phyloP scores from a whole-genome alignment of 2,329 filamentous ascomycete species.

The Fusarium piperis region DNA sequence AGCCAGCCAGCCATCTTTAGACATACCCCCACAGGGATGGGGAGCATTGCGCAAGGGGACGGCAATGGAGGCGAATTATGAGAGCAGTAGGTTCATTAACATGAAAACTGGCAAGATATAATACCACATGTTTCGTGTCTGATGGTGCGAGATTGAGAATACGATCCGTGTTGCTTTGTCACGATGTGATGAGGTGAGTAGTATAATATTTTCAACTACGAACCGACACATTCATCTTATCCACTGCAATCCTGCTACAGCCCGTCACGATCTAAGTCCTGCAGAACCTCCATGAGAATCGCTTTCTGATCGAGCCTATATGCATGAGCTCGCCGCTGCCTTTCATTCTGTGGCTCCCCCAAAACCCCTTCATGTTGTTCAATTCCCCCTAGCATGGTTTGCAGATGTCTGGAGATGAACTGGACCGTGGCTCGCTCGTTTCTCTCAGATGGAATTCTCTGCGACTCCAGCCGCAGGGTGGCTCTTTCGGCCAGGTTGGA shows the following conservation, averaged over 20 bases:
- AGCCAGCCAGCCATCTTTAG: too few species aligned
- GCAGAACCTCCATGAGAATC: background rate
- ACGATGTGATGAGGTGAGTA: too few species aligned
- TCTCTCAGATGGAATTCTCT: background rate
- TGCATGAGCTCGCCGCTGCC: background rate
- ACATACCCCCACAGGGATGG: too few species aligned
- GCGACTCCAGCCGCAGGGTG: background rate
- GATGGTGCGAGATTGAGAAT: too few species aligned
- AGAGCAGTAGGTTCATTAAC: too few species aligned
- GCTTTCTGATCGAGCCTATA: background rate
- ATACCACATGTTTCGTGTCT: too few species aligned
- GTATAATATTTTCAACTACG: too few species aligned
- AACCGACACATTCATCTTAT: background rate
- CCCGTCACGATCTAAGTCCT: background rate
- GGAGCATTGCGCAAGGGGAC: too few species aligned
- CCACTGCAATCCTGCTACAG: background rate
- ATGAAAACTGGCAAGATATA: too few species aligned
- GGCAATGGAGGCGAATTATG: too few species aligned
- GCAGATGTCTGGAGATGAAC: background rate
- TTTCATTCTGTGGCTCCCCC: background rate
- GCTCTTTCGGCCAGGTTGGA: background rate
- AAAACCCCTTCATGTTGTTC: background rate
- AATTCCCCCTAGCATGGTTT: background rate
- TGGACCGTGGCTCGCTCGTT: background rate
- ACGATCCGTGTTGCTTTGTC: too few species aligned